A percentile compares a stretch with the other conserved stretches of the same genome.
Conservation (phyloP, 768 basidiomycete genomes). For the Mrakia blollopis region DNA sequence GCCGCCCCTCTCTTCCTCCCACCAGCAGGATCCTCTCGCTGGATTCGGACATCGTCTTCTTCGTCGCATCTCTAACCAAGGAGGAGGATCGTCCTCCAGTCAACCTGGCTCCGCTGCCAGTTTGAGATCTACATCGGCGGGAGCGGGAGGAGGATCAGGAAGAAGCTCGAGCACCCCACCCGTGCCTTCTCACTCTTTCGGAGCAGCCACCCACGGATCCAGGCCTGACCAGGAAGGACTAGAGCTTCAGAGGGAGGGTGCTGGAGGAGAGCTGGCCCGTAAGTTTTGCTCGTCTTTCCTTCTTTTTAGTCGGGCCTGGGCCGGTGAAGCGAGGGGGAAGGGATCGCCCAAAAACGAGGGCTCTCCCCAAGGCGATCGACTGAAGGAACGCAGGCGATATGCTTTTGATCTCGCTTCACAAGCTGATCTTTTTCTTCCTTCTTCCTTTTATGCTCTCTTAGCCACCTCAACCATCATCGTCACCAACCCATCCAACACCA, state of each 20-base stretch:
- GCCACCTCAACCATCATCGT: slow-evolving; percentile 13
- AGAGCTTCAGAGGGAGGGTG: not conserved
- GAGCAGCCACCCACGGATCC: not conserved
- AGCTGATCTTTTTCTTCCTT: not conserved
- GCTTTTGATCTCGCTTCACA: too few relatives aligned
- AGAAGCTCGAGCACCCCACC: not conserved
- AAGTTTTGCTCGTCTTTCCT: not conserved
- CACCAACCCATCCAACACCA: slow-evolving; percentile 10
- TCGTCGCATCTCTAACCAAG: slow-evolving; percentile 28
- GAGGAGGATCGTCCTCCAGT: not conserved
- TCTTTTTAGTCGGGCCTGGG: too few relatives aligned
- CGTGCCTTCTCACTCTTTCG: not conserved
- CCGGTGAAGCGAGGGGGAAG: too few relatives aligned
- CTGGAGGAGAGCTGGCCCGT: slow-evolving; percentile 7
- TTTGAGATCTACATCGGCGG: not conserved
- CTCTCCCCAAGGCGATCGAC: too few relatives aligned
- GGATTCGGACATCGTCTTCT: slow-evolving; percentile 27
- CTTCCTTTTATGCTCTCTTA: not conserved
- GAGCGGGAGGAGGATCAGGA: not conserved
- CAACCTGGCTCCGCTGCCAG: not conserved
- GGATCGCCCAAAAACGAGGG: too few relatives aligned
- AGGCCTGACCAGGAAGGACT: not conserved
- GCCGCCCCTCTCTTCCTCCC: slow-evolving; percentile 13
- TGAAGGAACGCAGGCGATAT: not conserved
- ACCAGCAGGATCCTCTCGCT: slow-evolving; percentile 25